Base-by-base conservation (phyloP, 2,329 filamentous ascomycete species). In the Cryphonectria nitschkei region DNA sequence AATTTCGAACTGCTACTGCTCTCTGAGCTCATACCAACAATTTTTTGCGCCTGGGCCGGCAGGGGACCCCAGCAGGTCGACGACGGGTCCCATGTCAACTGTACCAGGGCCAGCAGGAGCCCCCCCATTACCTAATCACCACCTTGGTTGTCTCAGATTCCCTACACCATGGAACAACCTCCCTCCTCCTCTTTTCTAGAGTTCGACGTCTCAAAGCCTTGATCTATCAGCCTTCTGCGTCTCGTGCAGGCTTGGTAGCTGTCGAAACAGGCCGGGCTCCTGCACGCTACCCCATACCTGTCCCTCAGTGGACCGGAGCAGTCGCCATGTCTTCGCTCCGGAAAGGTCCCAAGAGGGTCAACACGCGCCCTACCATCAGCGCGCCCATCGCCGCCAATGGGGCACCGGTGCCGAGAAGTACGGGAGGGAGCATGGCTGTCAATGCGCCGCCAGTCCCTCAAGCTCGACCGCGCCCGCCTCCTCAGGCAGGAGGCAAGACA, bases 351-450 rank as follows among this genome's bases (percentile, higher is more conserved):
- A 90, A 90, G 80, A 83, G 89, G 76, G 67, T 68, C 58, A 90
- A 89, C 77, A 83, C 80, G 62, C 86, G 88, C n/a, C 88, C 88
- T 26, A 82, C 82, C 70, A 90, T 91, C 77, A 90, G 88, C 78
- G 86, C 88, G 8, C 88, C 88, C 39, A 86, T 90, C 73, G 81
- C 83, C 19, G 86, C 88, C 74, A 84, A 79, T 34, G 77, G 79
- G 52, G 74, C 76, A 68, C 78, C 78, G 29, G 75, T 77, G 67
- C 78, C 78, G 43, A 79, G 80, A 73, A 80, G 78, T 68, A 76
- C 76, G 43, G 80, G 77, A 78, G 79, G 73, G 63, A 74, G 73
- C 77, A 73, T 74, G 74, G 78, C 74, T 74, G 72, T 72, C 70
- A 76, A 73, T 69, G 75, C 75, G 60, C 56, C 76, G 60, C 56